phyloP scores from a whole-genome alignment of 257 asterid species.

The Misopates orontium region DNA sequence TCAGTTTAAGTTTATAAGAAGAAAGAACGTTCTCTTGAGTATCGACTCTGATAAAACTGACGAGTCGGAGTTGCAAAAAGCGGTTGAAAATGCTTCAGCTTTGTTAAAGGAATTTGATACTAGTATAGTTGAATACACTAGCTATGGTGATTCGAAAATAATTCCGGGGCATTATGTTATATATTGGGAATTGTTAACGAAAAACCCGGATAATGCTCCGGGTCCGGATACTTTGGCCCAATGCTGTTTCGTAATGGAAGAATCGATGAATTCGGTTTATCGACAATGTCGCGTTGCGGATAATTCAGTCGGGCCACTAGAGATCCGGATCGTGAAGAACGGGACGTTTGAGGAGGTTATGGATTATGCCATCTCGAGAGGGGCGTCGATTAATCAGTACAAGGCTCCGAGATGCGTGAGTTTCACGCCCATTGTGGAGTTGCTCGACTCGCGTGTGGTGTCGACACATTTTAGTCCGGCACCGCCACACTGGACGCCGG shows the following conservation, averaged over 20 bases:
- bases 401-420: constrained; percentile 87
- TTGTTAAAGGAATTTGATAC: constrained; percentile 39
- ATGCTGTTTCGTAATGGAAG: constrained; percentile 68
- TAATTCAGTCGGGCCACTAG: constrained; percentile 76
- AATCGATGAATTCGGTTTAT: constrained; percentile 69
- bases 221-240: constrained; percentile 37
- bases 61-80: constrained; percentile 67
- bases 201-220: constrained; percentile 37
- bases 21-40: constrained; percentile 69
- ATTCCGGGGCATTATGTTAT: constrained; percentile 85
- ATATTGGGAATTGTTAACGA: constrained; percentile 65
- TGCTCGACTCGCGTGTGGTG: constrained; percentile 63
- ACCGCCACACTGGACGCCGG: constrained; percentile 66
- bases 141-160: constrained; percentile 55
- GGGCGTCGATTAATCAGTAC: constrained; percentile 84
- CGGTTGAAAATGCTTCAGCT: constrained; percentile 51
- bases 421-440: constrained; percentile 65
- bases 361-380: constrained; percentile 84
- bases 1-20: constrained; percentile 62
- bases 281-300: constrained; percentile 76
- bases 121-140: constrained; percentile 65
- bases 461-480: constrained; percentile 65
- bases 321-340: constrained; percentile 63
- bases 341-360: constrained; percentile 84
- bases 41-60: constrained; percentile 78